phyloP scores from a whole-genome alignment of 164 flowering plant genomes.

The Houttuynia cordata region DNA sequence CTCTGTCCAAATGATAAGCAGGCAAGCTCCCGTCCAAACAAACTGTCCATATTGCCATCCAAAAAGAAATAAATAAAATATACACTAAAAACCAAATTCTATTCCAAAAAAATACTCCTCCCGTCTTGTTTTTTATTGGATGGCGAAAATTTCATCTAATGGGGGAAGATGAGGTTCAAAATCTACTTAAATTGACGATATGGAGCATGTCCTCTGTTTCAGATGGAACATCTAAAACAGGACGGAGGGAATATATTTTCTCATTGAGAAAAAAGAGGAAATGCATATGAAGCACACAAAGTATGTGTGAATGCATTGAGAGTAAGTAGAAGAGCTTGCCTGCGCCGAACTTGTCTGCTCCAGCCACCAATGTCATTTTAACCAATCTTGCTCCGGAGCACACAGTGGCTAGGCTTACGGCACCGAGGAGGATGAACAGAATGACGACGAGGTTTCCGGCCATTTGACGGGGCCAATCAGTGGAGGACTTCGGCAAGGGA shows the following conservation, averaged over 20 bases:
- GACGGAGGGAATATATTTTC: too few relatives aligned
- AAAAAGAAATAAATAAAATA: not conserved
- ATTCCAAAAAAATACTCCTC: too few relatives aligned
- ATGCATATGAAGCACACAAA: not conserved
- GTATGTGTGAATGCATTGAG: not conserved
- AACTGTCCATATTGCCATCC: conserved; percentile 19
- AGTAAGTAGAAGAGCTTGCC: not conserved
- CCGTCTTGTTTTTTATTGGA: too few relatives aligned
- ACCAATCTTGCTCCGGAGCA: not conserved
- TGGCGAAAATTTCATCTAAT: too few relatives aligned
- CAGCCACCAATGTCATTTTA: not conserved
- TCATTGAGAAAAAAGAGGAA: not conserved
- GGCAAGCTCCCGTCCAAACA: conserved; percentile 97
- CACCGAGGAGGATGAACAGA: not conserved
- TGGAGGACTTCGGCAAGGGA: too few relatives aligned
- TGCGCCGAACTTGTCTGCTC: not conserved
- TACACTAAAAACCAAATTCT: not conserved
- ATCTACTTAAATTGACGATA: too few relatives aligned
- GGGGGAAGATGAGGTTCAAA: too few relatives aligned
- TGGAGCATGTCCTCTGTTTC: too few relatives aligned
- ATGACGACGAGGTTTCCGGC: not conserved
- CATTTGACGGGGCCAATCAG: not conserved
- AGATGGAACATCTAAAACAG: too few relatives aligned
- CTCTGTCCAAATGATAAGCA: conserved; percentile 77
- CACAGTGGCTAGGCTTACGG: not conserved